phyloP scores from a whole-genome alignment of 2,329 filamentous ascomycete genomes.

The Parascedosporium putredinis region DNA sequence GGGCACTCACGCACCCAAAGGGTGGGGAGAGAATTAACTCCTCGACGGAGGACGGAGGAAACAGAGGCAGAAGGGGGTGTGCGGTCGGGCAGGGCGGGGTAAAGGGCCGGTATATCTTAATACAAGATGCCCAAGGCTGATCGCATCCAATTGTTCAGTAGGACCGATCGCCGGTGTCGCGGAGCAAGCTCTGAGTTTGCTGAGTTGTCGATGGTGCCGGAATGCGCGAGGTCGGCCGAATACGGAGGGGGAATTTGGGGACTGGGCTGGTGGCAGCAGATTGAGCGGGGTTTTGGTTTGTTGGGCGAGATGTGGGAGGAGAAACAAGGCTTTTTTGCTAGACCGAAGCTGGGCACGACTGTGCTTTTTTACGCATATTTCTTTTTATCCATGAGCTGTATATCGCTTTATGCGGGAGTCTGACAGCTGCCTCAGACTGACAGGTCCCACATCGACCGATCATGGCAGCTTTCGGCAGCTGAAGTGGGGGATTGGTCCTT shows the following conservation, averaged over 20 bases:
- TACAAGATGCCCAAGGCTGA: conserved; percentile 1
- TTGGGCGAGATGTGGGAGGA: background rate
- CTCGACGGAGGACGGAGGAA: conserved; percentile 11
- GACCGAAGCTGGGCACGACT: background rate
- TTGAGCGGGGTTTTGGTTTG: conserved; percentile 1
- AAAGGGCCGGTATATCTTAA: background rate
- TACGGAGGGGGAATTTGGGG: conserved; percentile 7
- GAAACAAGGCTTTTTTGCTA: background rate
- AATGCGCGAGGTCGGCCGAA: conserved; percentile 7
- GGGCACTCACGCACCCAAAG: conserved; percentile 6
- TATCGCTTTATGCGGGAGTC: background rate
- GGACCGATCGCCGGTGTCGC: conserved; percentile 7
- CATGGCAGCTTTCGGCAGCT: background rate
- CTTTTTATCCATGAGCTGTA: background rate
- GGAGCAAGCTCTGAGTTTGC: conserved; percentile 5
- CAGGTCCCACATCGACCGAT: background rate
- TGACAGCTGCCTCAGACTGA: background rate
- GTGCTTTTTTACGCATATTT: background rate
- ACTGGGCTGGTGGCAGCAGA: conserved; percentile 4
- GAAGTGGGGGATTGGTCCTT: background rate
- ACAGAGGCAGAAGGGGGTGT: conserved; percentile 1
- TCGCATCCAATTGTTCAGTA: background rate
- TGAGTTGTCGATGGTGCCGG: conserved; percentile 6
- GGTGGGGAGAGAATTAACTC: conserved; percentile 9
- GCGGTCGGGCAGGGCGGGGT: conserved; percentile 2